Percentiles rank a stretch among this genome's conserved stretches.
These are phyloP conservation scores for Setaria italica DNA, from an alignment of 202 grass and related monocot genomes.

Conservation along the genomic window DNA sequence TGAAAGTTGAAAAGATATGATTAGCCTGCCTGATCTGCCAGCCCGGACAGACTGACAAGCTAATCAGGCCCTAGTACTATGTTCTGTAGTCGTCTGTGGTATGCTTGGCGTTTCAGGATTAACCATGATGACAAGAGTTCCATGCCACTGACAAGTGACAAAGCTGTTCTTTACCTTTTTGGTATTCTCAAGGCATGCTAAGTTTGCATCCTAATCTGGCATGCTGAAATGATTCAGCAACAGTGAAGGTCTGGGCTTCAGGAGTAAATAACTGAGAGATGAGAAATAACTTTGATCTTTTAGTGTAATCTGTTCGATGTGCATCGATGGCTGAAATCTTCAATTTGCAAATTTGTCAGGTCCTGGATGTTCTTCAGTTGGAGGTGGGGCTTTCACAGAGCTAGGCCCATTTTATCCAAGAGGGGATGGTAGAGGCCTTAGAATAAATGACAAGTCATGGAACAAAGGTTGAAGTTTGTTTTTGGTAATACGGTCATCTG, in stretches of 20 bases:
- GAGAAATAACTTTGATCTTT: too few relatives aligned
- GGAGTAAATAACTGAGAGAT: background rate
- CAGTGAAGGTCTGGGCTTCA: background rate
- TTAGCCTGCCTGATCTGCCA: background rate
- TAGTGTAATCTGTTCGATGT: background rate
- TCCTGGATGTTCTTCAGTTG: slow-evolving; percentile 93
- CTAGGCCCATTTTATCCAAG: slow-evolving; percentile 89
- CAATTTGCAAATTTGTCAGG: slow-evolving; percentile 49
- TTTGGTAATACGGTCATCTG: background rate
- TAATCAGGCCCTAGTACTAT: background rate
- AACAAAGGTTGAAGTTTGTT: slow-evolving; percentile 70
- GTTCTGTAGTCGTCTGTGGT: background rate
- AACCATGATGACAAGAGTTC: background rate
- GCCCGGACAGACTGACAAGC: background rate
- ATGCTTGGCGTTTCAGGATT: background rate
- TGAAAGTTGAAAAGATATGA: background rate
- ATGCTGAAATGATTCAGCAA: background rate
- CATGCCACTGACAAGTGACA: background rate
- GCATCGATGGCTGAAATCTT: background rate
- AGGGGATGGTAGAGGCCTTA: slow-evolving; percentile 81
- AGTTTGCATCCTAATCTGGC: background rate
- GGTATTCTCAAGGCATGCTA: background rate
- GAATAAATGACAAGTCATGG: slow-evolving; percentile 90
- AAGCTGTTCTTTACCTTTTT: background rate
- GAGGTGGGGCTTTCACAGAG: slow-evolving; percentile 90